Base-by-base conservation (phyloP, 2,329 filamentous ascomycete genomes). In the Hyphodiscus sp. region DNA sequence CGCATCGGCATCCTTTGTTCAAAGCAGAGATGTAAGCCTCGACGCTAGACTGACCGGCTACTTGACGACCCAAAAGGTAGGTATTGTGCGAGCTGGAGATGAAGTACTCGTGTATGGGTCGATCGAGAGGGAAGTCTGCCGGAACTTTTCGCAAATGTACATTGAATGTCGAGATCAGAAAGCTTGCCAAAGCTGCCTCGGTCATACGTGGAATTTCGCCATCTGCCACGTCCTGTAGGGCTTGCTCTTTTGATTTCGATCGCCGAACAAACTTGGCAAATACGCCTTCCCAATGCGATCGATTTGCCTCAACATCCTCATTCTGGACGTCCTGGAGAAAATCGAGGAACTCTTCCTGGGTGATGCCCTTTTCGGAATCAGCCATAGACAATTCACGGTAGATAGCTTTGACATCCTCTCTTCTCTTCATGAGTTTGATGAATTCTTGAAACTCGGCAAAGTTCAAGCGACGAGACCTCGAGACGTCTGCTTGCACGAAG, bases 81-180 rank as follows among this genome's bases (percentile, higher is more conserved):
- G 94, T 99, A 71, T 99, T 99, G 76, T 99, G 94, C 1, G 94
- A 97, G 74, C 91, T 96, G 1, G 92, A 97, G 61, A 99, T 94
- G 74, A 91, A 96, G 71, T 99, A 99, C 68, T 97, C 92, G 68
- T 95, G 96, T 68, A 97, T 75, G 0, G 94, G 94, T 20, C 88
- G 83, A 66, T 95, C 84, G 51, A 96, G 81, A 6, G 75, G 75
- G 52, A 83, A 82, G 26, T 82, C 73, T 13, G 79, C 71, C n/a
- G 81, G 79, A 56, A 80, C 77, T 43, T 80, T 78, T 26, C 79
- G 72, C 43, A 90, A 78, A 2, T 87, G 77, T 1, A 82, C 77
- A 65, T 95, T 95, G 62, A 83, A 79, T 45, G 81, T 80, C 0
- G 89, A 95, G 15, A 84, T 81, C 13, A 96, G 74, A 65, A 87